These are phyloP conservation scores for Psilocybe cubensis DNA, from an alignment of 768 basidiomycete species.

Conservation along the genomic window DNA sequence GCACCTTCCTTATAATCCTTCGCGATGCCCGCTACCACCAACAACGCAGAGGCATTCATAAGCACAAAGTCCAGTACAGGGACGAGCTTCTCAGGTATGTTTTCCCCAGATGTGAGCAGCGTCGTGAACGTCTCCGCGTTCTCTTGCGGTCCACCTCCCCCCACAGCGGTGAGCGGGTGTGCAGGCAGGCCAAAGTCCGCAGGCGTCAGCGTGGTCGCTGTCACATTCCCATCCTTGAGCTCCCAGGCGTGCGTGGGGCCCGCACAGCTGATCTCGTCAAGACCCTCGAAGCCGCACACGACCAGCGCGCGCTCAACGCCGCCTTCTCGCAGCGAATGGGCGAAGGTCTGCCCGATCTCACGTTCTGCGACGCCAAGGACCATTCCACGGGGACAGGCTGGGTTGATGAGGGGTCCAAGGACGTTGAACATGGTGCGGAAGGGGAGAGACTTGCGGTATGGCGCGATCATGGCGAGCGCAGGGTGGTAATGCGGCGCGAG, in stretches of 20 bases:
- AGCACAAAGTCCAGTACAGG: conserved; percentile 87
- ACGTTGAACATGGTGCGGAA: conserved; percentile 98
- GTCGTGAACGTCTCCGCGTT: conserved; percentile 77
- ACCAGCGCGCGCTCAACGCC: conserved; percentile 87
- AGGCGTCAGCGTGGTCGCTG: conserved; percentile 64
- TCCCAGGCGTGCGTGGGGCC: conserved; percentile 89
- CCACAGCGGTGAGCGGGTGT: conserved; percentile 73
- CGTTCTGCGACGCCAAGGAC: conserved; percentile 87
- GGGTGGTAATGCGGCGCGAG: conserved; percentile 96
- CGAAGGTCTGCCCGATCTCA: conserved; percentile 83
- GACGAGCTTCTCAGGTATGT: conserved; percentile 57
- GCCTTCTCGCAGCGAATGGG: conserved; percentile 67
- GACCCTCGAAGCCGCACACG: conserved; percentile 88
- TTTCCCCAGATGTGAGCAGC: conserved; percentile 61
- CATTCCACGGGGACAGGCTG: conserved; percentile 85
- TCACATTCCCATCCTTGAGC: conserved; percentile 65
- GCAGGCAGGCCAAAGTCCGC: conserved; percentile 75
- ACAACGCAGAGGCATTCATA: conserved; percentile 86
- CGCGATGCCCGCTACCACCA: conserved; percentile 84
- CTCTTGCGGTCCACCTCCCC: conserved; percentile 72
- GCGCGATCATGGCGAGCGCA: conserved; percentile 76
- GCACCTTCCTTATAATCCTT: conserved; percentile 73
- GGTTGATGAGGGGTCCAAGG: conserved; percentile 93
- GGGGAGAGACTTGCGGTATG: conserved; percentile 83
- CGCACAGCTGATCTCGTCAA: conserved; percentile 96